These are phyloP conservation scores for Lyophyllum shimeji DNA, from an alignment of 768 basidiomycete genomes.

Conservation along the genomic window DNA sequence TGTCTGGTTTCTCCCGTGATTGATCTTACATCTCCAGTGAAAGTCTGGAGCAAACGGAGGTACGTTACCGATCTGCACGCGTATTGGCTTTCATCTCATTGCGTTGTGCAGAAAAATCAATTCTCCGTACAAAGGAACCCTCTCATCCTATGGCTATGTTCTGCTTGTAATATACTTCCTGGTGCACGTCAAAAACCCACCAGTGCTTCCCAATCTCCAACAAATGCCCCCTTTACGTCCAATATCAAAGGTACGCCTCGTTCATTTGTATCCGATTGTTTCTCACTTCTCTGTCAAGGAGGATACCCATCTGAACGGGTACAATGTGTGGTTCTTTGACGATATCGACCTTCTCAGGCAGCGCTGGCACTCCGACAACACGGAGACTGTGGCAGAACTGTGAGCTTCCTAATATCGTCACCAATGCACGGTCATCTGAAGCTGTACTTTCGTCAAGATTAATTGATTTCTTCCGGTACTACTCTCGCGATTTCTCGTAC, in stretches of 20 bases:
- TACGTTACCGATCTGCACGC: constrained; percentile 25
- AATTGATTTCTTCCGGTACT: constrained; percentile 98
- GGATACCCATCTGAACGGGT: constrained; percentile 75
- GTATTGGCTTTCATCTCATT: constrained; percentile 6
- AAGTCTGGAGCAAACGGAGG: constrained; percentile 98
- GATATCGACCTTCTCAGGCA: constrained; percentile 90
- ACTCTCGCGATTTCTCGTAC: constrained; percentile 90
- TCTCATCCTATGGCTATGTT: constrained; percentile 97
- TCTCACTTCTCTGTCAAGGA: constrained; percentile 44
- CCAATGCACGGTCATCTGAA: neutral
- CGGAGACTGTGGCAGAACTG: constrained; percentile 92
- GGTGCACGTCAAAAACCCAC: constrained; percentile 96
- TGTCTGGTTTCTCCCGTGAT: constrained; percentile 12
- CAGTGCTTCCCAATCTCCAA: constrained; percentile 94
- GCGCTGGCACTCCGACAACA: constrained; percentile 93
- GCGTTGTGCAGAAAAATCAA: constrained; percentile 81
- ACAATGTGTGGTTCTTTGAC: constrained; percentile 97
- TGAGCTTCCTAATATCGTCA: constrained; percentile 35
- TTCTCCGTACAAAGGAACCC: constrained; percentile 94
- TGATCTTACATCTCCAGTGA: constrained; percentile 55
- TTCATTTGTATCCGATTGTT: constrained; percentile 3
- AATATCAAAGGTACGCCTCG: constrained; percentile 59
- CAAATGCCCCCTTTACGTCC: constrained; percentile 90
- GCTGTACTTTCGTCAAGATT: constrained; percentile 48
- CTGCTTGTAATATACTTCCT: constrained; percentile 98